Conservation (phyloP, 768 basidiomycete species). For the Termitomyces sp. region DNA sequence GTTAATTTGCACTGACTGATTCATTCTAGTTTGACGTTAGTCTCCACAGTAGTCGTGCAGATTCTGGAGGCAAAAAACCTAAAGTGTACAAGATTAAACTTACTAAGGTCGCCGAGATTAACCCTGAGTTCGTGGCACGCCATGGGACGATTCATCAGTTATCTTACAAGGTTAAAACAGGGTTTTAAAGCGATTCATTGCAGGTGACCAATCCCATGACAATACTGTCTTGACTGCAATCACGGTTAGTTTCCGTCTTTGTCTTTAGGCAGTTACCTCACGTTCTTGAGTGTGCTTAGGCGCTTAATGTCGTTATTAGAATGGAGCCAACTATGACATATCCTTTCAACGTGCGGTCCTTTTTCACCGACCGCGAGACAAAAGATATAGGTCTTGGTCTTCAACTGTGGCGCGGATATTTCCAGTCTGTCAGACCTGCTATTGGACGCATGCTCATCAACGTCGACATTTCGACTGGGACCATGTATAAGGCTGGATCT, state of each 20-base stretch:
- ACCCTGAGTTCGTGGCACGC: constrained; percentile 36
- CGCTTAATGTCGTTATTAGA: constrained; percentile 65
- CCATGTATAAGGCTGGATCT: constrained; percentile 62
- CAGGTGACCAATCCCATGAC: constrained; percentile 59
- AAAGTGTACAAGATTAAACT: constrained; percentile 65
- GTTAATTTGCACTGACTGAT: constrained; percentile 1
- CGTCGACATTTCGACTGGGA: constrained; percentile 67
- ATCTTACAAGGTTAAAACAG: constrained; percentile 25
- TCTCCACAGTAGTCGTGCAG: constrained; percentile 32
- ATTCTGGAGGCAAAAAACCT: constrained; percentile 38
- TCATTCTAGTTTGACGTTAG: constrained; percentile 54
- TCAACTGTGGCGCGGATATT: constrained; percentile 68
- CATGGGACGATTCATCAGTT: neutral
- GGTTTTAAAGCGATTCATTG: constrained; percentile 52
- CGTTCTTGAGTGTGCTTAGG: constrained; percentile 27
- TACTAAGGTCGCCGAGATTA: constrained; percentile 52
- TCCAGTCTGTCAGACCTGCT: constrained; percentile 65
- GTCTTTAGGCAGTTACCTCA: neutral
- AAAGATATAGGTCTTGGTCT: constrained; percentile 47
- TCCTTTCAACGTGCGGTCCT: constrained; percentile 69
- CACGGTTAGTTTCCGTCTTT: constrained; percentile 35
- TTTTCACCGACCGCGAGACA: constrained; percentile 57
- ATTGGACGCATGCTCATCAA: constrained; percentile 57
- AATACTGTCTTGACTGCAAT: constrained; percentile 61
- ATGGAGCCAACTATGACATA: constrained; percentile 64